Conservation (phyloP, 139 green algal genomes). For the Closterium sp. region DNA sequence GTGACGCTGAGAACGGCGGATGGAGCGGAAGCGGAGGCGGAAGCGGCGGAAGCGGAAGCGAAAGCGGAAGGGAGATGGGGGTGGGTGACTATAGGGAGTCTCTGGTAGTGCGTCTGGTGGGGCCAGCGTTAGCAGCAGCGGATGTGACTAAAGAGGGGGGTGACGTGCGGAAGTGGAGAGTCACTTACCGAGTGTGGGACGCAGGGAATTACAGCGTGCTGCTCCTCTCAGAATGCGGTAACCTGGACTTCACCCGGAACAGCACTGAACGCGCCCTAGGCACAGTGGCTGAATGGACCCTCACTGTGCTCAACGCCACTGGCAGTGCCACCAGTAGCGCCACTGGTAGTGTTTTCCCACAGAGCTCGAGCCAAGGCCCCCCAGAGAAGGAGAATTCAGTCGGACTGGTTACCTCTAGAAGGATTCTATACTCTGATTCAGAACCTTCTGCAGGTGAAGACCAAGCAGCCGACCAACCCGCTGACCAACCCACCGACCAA, state of each 20-base stretch:
- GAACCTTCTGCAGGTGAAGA: no score
- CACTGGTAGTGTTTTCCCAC: no score
- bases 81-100: background rate
- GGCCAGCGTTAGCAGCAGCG: background rate
- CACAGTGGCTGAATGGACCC: background rate
- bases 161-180: background rate
- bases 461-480: no score
- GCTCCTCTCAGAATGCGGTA: background rate
- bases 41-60: background rate
- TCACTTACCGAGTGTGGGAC: background rate
- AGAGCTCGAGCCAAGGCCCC: no score
- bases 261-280: background rate
- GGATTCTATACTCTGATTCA: no score
- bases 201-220: background rate
- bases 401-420: no score
- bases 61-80: background rate
- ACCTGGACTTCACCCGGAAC: background rate
- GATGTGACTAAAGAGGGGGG: background rate
- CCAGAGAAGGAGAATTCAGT: no score
- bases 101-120: background rate
- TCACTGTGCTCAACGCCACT: background rate
- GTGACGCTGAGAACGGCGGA: background rate
- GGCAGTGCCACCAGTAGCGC: no score
- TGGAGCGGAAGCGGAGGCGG: no score
- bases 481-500: no score